Evolutionary conservation across 257 asterid species (phyloP), one percentile per base, ranked within the genome.

Genomic region (Paulownia fortunei): DNA sequence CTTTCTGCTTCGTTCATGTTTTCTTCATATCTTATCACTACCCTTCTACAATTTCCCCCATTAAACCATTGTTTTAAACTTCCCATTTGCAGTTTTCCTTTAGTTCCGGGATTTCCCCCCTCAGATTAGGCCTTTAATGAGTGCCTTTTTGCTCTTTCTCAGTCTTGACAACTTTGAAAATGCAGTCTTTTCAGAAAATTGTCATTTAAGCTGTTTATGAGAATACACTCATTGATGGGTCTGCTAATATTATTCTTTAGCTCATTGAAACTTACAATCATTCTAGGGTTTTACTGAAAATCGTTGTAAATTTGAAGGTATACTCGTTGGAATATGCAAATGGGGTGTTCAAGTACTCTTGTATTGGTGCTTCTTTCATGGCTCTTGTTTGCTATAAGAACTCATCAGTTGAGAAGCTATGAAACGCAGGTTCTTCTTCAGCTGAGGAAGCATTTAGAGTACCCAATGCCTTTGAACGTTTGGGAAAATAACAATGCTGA

Each of bases 371-470:
- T 94, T 39, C 72, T 89, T 80, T 85, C 90, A 13, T 87, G 85
- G 77, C 62, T 84, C 52, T 84, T 84, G 69, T 82, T 92, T 59
- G 86, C 90, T 76, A 58, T 84, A 10, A 84, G 60, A 19, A 85
- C 97, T 54, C 79, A 83, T 61, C 89, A 89, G 83, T 73, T 95
- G 78, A 87, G 75, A 72, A 86, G 88, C 82, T 95, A 89, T 64
- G 94, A 95, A 64, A 79, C 77, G 0, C 97, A 93, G 82, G 83
- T 91, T 77, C 97, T 95, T 76, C 93, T 93, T 77, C 99, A 93
- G 93, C 84, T 93, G 70, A 81, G 93, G 89, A 95, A 91, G 90
- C 97, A 93, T 75, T 81, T 95, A 73, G 96, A 92, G 80, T 87
- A 87, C 86, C 98, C 99, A 73, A 37, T 76, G 79, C 80, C 56